A percentile compares a stretch with the other conserved stretches of the same genome.
These are phyloP conservation scores for Gelatoporia subvermispora DNA, from an alignment of 768 basidiomycete genomes.

Conservation along the genomic window DNA sequence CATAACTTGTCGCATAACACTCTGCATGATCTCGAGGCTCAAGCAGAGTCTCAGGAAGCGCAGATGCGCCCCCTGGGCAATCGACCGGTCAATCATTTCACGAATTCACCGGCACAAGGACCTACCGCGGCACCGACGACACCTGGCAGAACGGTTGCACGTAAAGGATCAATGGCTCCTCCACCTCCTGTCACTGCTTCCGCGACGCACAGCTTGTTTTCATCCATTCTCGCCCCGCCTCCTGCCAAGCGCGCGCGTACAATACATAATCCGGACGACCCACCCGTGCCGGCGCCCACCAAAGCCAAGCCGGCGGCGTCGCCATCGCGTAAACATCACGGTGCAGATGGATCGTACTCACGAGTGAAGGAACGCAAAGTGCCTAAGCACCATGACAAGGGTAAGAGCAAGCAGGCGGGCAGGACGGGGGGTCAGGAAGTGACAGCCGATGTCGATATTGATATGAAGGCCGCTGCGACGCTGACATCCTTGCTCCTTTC, in stretches of 20 bases:
- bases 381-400: constrained; percentile 16
- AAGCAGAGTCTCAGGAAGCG: constrained; percentile 38
- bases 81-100: constrained; percentile 41
- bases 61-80: constrained; percentile 21
- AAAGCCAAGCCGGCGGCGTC: constrained; percentile 17
- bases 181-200: constrained; percentile 29
- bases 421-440: background rate
- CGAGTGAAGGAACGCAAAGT: constrained; percentile 17
- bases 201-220: constrained; percentile 58
- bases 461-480: constrained; percentile 81
- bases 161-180: constrained; percentile 25
- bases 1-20: constrained; percentile 65
- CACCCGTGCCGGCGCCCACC: constrained; percentile 53
- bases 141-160: constrained; percentile 11
- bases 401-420: constrained; percentile 11
- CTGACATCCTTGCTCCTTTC: constrained; percentile 68
- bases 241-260: constrained; percentile 72
- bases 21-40: constrained; percentile 68
- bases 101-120: constrained; percentile 49
- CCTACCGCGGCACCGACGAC: constrained; percentile 39
- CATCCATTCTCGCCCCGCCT: constrained; percentile 74
- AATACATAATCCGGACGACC: constrained; percentile 69
- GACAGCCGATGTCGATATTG: constrained; percentile 32
- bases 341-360: constrained; percentile 8
- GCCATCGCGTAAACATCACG: constrained; percentile 18